Percentiles rank a stretch among this genome's conserved stretches.
These are phyloP conservation scores for Ganoderma lingzhi DNA, from an alignment of 1,284 basidiomycete genomes.

Conservation along the genomic window DNA sequence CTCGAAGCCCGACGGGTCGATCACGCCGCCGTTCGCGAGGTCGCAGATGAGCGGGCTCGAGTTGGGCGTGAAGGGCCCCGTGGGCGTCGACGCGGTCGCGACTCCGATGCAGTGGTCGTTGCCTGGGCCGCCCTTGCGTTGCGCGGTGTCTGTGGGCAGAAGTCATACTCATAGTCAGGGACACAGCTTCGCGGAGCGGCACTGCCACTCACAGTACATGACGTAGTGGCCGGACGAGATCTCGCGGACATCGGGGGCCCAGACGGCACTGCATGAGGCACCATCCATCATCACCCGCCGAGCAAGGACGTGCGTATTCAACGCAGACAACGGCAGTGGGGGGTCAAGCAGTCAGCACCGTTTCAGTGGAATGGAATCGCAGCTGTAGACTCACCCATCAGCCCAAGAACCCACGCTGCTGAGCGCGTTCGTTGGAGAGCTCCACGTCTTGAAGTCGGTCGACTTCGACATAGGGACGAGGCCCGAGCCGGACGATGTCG, in stretches of 20 bases:
- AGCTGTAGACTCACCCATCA: not conserved
- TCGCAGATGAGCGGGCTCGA: constrained; percentile 31
- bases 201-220: constrained; percentile 14
- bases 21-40: constrained; percentile 32
- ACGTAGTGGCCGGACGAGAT: constrained; percentile 14
- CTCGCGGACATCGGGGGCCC: constrained; percentile 18
- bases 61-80: constrained; percentile 34
- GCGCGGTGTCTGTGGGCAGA: constrained; percentile 28
- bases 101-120: constrained; percentile 30
- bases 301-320: not conserved
- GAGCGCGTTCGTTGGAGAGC: not conserved
- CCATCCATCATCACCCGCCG: not conserved
- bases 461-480: constrained; percentile 15
- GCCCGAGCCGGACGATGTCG: constrained; percentile 11
- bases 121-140: constrained; percentile 12
- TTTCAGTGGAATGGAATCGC: too few relatives aligned
- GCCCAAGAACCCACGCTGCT: not conserved
- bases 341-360: not conserved
- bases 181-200: not conserved
- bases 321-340: not conserved
- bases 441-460: constrained; percentile 16
- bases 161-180: not conserved
- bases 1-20: constrained; percentile 36
- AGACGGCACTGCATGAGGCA: not conserved
- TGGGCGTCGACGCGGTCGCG: constrained; percentile 29